Evolutionary conservation across 2,329 filamentous ascomycete genomes (phyloP).

Genomic region (Corynespora cassiicola): DNA sequence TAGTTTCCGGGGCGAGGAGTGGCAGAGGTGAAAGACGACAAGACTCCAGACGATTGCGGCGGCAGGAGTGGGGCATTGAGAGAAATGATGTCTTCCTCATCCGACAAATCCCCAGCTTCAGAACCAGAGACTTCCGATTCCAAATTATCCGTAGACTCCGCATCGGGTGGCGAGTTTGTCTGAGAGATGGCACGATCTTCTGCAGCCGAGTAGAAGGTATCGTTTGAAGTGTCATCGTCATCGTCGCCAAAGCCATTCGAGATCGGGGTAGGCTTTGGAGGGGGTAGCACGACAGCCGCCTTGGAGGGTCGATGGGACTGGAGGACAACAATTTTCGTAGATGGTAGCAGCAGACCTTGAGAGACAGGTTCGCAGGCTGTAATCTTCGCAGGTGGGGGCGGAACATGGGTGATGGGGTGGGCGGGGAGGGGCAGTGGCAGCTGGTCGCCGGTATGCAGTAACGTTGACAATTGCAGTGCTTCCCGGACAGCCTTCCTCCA

Average conservation of each 20-base stretch:
- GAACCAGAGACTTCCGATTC: slow-evolving; percentile 66
- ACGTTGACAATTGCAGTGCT: slow-evolving; percentile 72
- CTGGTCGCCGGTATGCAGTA: slow-evolving; percentile 85
- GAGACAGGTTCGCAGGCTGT: slow-evolving; percentile 93
- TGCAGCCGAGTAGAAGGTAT: slow-evolving; percentile 90
- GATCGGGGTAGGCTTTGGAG: slow-evolving; percentile 54
- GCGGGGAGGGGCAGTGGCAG: slow-evolving; percentile 77
- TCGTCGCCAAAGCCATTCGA: slow-evolving; percentile 66
- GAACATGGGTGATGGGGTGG: slow-evolving; percentile 85
- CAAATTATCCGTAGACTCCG: slow-evolving; percentile 52
- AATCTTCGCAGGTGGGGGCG: slow-evolving; percentile 84
- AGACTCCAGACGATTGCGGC: slow-evolving; percentile 76
- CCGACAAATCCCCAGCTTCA: slow-evolving; percentile 80
- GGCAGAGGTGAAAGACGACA: slow-evolving; percentile 80
- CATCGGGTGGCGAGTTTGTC: slow-evolving; percentile 46
- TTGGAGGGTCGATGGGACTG: slow-evolving; percentile 63
- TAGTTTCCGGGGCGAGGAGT: slow-evolving; percentile 79
- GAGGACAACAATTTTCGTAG: slow-evolving; percentile 84
- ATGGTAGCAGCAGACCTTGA: slow-evolving; percentile 79
- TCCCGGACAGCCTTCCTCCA: slow-evolving; percentile 65
- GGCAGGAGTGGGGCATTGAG: slow-evolving; percentile 80
- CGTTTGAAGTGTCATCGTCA: slow-evolving; percentile 84
- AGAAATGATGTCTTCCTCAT: slow-evolving; percentile 94
- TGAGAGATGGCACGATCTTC: slow-evolving; percentile 66
- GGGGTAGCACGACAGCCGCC: slow-evolving; percentile 51